These are phyloP conservation scores for Penicillium sp. DNA, from an alignment of 2,329 filamentous ascomycete genomes.

Conservation along the genomic window DNA sequence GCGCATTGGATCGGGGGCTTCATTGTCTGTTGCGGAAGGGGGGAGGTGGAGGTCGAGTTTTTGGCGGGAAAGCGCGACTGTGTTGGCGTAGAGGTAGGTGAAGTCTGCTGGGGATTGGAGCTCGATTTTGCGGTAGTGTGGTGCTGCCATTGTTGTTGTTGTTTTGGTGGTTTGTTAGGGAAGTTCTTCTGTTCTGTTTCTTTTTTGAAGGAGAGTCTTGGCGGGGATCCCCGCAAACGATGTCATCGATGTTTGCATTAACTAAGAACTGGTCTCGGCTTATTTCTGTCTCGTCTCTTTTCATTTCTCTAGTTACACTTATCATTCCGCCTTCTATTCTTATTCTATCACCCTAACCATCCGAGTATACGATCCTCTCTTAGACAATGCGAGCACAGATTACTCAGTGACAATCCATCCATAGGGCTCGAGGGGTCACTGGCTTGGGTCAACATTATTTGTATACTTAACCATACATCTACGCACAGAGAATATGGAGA, in stretches of 20 bases:
- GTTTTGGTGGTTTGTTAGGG: conserved; percentile 3
- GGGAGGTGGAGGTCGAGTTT: conserved; percentile 50
- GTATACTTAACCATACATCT: neutral
- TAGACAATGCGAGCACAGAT: conserved; percentile 9
- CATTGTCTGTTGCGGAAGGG: conserved; percentile 41
- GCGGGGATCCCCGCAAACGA: conserved; percentile 25
- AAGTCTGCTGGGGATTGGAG: conserved; percentile 50
- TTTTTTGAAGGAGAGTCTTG: conserved; percentile 13
- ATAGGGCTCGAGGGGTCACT: neutral
- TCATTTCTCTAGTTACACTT: neutral
- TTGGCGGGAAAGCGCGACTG: conserved; percentile 43
- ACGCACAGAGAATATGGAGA: conserved; percentile 23
- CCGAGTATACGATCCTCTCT: neutral
- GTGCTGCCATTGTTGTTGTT: conserved; percentile 32
- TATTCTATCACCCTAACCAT: too few relatives aligned
- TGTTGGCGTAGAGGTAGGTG: conserved; percentile 48
- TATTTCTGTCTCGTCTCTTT: neutral
- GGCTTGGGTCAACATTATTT: neutral
- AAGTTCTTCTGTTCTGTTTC: conserved; percentile 10
- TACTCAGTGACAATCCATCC: neutral
- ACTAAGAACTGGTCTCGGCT: neutral
- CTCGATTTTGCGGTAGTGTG: conserved; percentile 49
- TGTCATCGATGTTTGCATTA: conserved; percentile 21
- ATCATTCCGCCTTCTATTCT: neutral
- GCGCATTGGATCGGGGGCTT: conserved; percentile 43